Evolutionary conservation across 2,329 filamentous ascomycete genomes (phyloP).

Genomic region (Colletotrichum euphorbiae): DNA sequence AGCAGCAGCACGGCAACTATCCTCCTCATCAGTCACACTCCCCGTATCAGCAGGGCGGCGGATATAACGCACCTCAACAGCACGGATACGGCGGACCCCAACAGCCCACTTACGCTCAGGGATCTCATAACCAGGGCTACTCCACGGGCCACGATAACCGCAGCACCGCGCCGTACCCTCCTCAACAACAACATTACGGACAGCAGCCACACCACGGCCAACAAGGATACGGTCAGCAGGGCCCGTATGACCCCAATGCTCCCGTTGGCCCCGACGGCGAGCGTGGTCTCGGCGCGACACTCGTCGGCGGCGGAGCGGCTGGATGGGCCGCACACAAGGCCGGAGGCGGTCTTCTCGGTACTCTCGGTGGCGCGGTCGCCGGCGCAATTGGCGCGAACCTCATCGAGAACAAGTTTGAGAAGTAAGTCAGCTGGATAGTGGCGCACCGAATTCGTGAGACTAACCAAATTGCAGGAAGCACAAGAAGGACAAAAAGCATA

Average conservation of each 20-base stretch:
- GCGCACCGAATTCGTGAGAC: too few species aligned
- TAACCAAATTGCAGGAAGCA: conserved; percentile 21
- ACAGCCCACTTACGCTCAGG: conserved; percentile 31
- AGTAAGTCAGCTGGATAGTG: conserved; percentile 37
- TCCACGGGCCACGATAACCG: conserved; percentile 46
- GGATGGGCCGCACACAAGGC: conserved; percentile 65
- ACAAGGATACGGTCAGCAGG: conserved; percentile 37
- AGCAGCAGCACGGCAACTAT: conserved; percentile 39
- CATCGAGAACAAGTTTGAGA: conserved; percentile 57
- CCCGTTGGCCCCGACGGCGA: conserved; percentile 54
- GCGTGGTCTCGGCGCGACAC: conserved; percentile 66
- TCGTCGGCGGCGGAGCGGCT: conserved; percentile 65
- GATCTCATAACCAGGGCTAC: conserved; percentile 47
- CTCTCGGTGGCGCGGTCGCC: conserved; percentile 61
- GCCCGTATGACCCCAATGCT: conserved; percentile 25
- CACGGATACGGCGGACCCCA: conserved; percentile 39
- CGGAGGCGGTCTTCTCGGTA: conserved; percentile 64
- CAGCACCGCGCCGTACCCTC: conserved; percentile 27
- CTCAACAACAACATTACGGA: conserved; percentile 41
- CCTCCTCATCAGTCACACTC: conserved; percentile 40
- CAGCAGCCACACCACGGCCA: conserved; percentile 40
- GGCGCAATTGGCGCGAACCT: conserved; percentile 68
- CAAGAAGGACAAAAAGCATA: conserved; percentile 50
- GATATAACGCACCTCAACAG: conserved; percentile 40
- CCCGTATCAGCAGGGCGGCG: conserved; percentile 40